A percentile compares a stretch with the other conserved stretches of the same genome.
phyloP scores from a whole-genome alignment of 1,284 basidiomycete species.

The Gomphus sp. region DNA sequence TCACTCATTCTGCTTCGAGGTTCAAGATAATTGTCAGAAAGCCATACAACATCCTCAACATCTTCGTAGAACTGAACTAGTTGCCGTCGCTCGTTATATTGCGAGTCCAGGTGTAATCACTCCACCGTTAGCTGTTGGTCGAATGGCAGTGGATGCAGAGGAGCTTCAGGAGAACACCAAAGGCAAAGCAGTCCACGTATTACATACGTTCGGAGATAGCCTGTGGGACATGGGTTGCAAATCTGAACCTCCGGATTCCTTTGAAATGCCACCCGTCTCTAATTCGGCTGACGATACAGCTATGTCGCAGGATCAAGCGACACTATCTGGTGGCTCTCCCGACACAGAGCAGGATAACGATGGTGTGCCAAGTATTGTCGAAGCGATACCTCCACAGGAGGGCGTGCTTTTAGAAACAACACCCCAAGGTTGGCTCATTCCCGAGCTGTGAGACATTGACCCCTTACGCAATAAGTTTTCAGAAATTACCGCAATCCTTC shows the following conservation, averaged over 20 bases:
- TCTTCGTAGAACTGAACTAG: slow-evolving; percentile 35
- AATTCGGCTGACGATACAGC: background rate
- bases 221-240: slow-evolving; percentile 63
- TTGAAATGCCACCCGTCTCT: background rate
- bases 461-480: slow-evolving; percentile 11
- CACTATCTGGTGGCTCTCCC: background rate
- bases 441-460: background rate
- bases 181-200: slow-evolving; percentile 63
- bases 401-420: background rate
- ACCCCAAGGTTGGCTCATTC: background rate
- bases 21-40: slow-evolving; percentile 23
- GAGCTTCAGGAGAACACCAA: slow-evolving; percentile 40
- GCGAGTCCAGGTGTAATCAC: slow-evolving; percentile 26
- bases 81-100: slow-evolving; percentile 48
- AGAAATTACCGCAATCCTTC: slow-evolving; percentile 62
- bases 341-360: background rate
- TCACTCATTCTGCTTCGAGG: background rate
- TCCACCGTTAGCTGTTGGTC: slow-evolving; percentile 60
- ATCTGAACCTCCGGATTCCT: slow-evolving; percentile 37
- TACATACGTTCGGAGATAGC: slow-evolving; percentile 65
- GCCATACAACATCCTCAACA: slow-evolving; percentile 44
- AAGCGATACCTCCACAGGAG: background rate
- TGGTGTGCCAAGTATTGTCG: background rate
- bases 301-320: background rate
- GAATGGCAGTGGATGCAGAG: slow-evolving; percentile 49